phyloP scores from a whole-genome alignment of 2,329 filamentous ascomycete genomes.

The Fonsecaea nubica region DNA sequence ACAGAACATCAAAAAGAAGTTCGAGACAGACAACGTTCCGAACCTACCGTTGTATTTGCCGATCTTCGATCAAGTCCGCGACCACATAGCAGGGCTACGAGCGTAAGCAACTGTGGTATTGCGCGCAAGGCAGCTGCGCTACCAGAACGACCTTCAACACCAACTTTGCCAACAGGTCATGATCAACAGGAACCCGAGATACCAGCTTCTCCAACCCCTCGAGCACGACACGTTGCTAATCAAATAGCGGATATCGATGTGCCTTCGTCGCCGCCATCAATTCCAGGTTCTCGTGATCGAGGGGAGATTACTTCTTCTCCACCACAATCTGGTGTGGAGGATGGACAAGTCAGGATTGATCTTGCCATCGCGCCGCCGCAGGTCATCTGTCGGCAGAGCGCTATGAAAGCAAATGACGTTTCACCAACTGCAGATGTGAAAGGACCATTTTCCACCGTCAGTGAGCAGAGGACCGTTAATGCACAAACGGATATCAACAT shows the following conservation, averaged over 20 bases:
- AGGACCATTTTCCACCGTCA: neutral
- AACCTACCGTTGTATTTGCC: constrained; percentile 70
- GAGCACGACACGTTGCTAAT: constrained; percentile 32
- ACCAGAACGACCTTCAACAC: constrained; percentile 35
- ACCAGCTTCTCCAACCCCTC: constrained; percentile 39
- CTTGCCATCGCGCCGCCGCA: constrained; percentile 22
- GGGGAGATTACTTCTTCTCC: constrained; percentile 33
- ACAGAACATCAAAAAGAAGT: constrained; percentile 83
- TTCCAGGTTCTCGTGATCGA: constrained; percentile 29
- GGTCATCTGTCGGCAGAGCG: neutral
- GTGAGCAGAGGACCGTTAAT: neutral
- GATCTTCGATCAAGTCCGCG: constrained; percentile 66
- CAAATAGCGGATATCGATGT: constrained; percentile 37
- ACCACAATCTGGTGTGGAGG: constrained; percentile 20
- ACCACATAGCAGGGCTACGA: constrained; percentile 23
- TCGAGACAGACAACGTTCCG: constrained; percentile 70
- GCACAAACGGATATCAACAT: neutral
- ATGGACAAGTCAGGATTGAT: constrained; percentile 24
- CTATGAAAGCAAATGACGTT: neutral
- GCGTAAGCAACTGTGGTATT: constrained; percentile 31
- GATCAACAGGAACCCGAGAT: constrained; percentile 34
- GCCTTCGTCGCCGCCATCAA: constrained; percentile 40
- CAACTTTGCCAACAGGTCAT: constrained; percentile 34
- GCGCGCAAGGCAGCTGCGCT: constrained; percentile 33
- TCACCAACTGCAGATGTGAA: neutral